Base-by-base conservation (phyloP, 352 stramenopile species). In the Phytopythium oedochilum region DNA sequence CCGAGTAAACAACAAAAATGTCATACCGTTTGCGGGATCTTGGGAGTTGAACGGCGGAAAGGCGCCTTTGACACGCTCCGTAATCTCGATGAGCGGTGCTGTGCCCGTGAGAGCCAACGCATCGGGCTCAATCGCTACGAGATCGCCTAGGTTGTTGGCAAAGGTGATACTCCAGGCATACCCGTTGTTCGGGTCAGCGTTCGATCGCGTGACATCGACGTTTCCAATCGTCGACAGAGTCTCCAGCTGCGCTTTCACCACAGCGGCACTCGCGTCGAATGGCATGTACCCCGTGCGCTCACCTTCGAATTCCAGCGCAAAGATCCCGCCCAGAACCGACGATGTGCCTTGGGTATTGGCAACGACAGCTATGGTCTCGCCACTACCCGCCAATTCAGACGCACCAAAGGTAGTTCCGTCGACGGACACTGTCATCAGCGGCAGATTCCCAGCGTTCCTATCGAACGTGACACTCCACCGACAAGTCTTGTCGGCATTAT, bases 161-260 rank as follows among this genome's bases (percentile, higher is more conserved):
- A 99, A 99, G 15, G 89, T 95, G 20, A 99, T 66, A 8, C 77
- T 88, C 96, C 96, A 99, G 0, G 75, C 71, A 54, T 96, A 98
- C 4, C 95, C 96, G 15, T 86, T 83, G 64, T 98, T 97, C 15
- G 92, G 77, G 51, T 99, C 92, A 9, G 78, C 71, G 34, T 78
- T 87, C 18, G 83, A 89, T 31, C 94, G 79, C 28, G 71, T 78
- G 3, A 98, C 92, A 17, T 68, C 60, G 12, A 99, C 92, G 17
- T 70, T 84, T 32, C 89, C 89, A 43, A 98, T 85, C 8, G 89
- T 97, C 7, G 69, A 82, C 2, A 98, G 77, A 5, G 73, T 69
- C 60, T 98, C 88, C 15, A 99, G 75, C 38, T 96, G 85, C 9
- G 77, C 85, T 66, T 96, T 81, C 15, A 99, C 48, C 10, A 90